Conservation (phyloP, 176 grass and related monocot genomes). For the Melocanna baccifera region DNA sequence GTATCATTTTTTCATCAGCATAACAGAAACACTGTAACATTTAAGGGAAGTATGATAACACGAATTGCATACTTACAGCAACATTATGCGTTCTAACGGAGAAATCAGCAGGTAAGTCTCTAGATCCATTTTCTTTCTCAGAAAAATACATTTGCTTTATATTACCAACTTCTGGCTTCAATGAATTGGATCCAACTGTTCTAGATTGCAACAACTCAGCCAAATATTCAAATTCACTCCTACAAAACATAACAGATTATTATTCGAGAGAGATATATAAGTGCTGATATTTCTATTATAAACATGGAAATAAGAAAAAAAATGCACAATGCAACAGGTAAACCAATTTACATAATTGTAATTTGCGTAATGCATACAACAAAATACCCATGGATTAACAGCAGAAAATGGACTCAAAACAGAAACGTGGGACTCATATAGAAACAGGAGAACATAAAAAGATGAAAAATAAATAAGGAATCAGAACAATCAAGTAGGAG, state of each 20-base stretch:
- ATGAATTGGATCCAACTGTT: slow-evolving; percentile 42
- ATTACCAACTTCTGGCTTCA: slow-evolving; percentile 21
- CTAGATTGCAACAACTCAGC: slow-evolving; percentile 47
- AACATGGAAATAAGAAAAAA: background rate
- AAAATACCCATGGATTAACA: background rate
- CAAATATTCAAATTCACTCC: slow-evolving; percentile 61
- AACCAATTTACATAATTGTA: background rate
- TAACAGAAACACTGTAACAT: slow-evolving; percentile 7
- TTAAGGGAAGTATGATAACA: background rate
- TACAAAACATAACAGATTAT: slow-evolving; percentile 25
- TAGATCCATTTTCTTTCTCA: slow-evolving; percentile 22
- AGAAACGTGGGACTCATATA: background rate
- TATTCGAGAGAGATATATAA: background rate
- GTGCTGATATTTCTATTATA: background rate
- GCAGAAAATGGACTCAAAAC: background rate
- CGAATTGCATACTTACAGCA: slow-evolving; percentile 38
- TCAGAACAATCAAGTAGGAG: slow-evolving; percentile 6
- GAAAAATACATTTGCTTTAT: slow-evolving; percentile 13
- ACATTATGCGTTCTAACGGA: slow-evolving; percentile 5
- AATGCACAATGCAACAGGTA: background rate
- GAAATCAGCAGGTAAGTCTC: slow-evolving; percentile 34
- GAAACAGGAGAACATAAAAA: background rate
- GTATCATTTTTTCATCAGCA: background rate
- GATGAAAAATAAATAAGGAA: slow-evolving; percentile 5
- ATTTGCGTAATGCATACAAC: background rate